These are phyloP conservation scores for Rhododendron mucronatum DNA, from an alignment of 148 eudicot genomes.

Conservation along the genomic window DNA sequence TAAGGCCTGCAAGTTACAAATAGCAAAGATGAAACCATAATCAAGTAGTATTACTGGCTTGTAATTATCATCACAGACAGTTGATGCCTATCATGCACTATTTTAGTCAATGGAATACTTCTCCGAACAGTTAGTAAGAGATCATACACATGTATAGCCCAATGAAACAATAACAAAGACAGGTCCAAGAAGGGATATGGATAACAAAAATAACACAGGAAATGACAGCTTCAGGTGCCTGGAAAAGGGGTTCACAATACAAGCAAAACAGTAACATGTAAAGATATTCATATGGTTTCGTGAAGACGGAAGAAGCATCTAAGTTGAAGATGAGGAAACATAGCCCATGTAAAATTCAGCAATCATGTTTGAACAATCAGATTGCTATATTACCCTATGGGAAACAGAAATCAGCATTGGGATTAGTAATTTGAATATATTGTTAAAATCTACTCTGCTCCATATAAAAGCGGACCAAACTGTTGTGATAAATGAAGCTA, in stretches of 20 bases:
- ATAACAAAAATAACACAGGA: background rate
- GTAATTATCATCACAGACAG: background rate
- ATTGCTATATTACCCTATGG: background rate
- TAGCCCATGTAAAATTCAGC: background rate
- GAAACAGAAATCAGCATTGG: background rate
- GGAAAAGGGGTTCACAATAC: background rate
- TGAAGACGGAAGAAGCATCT: background rate
- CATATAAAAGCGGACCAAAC: background rate
- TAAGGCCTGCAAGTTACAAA: slow-evolving; percentile 34
- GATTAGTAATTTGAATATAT: background rate
- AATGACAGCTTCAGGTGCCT: background rate
- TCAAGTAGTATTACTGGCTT: background rate
- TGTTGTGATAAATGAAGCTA: background rate
- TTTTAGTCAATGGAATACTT: background rate
- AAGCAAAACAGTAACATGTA: background rate
- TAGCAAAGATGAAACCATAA: background rate
- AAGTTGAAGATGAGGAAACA: background rate
- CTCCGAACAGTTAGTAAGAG: too few relatives aligned
- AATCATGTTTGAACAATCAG: background rate
- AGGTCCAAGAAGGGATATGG: background rate
- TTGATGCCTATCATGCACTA: background rate
- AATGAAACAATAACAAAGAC: too few relatives aligned
- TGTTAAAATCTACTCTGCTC: background rate
- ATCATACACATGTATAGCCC: too few relatives aligned
- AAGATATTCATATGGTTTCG: background rate